Conservation (phyloP, 2,329 filamentous ascomycete species). For the Penicillium decumbens region DNA sequence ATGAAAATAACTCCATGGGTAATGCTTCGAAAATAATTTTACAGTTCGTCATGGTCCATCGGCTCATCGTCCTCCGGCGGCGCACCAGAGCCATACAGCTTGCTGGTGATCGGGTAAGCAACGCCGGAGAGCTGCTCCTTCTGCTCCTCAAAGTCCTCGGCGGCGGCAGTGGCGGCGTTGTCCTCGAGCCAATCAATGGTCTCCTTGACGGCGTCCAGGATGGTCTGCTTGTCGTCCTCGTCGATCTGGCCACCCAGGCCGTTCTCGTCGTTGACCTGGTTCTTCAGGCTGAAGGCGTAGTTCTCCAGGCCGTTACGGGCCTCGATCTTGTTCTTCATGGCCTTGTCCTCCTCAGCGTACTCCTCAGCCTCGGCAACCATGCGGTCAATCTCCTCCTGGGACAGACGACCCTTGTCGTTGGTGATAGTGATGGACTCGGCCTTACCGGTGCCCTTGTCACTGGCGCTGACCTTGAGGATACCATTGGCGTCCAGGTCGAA, state of each 20-base stretch:
- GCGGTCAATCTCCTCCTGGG: slow-evolving; percentile 94
- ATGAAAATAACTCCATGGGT: slow-evolving; percentile 32
- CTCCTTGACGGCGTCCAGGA: slow-evolving; percentile 96
- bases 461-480: slow-evolving; percentile 92
- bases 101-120: slow-evolving; percentile 98
- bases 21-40: slow-evolving; percentile 46
- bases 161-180: slow-evolving; percentile 76
- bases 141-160: slow-evolving; percentile 98
- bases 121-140: slow-evolving; percentile 98
- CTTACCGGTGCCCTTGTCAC: slow-evolving; percentile 98
- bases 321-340: slow-evolving; percentile 93
- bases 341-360: slow-evolving; percentile 99
- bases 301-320: slow-evolving; percentile 96
- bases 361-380: slow-evolving; percentile 99
- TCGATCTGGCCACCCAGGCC: slow-evolving; percentile 98
- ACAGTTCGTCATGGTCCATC: slow-evolving; percentile 70
- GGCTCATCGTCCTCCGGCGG: slow-evolving; percentile 65
- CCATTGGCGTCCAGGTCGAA: slow-evolving; percentile 98
- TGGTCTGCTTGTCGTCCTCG: slow-evolving; percentile 95
- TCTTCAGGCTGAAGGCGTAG: slow-evolving; percentile 98
- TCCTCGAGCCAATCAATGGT: slow-evolving; percentile 93
- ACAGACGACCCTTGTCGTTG: slow-evolving; percentile 98
- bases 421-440: slow-evolving; percentile 96
- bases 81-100: slow-evolving; percentile 73
- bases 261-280: slow-evolving; percentile 95